phyloP scores from a whole-genome alignment of 257 asterid species.

The Lycium ferocissimum region DNA sequence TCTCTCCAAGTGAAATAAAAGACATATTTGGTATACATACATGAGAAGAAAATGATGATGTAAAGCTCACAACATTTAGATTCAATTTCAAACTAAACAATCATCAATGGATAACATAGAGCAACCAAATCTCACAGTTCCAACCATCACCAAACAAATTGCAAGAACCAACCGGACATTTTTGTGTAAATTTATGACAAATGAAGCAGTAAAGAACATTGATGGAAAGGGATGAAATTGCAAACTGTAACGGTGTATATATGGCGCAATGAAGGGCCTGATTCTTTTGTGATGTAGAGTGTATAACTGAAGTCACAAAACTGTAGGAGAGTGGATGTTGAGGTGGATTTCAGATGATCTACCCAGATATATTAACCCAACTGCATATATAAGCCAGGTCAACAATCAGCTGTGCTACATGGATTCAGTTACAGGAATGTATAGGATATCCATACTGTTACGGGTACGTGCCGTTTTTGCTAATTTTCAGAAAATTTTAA shows the following conservation, averaged over 20 bases:
- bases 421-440: background rate
- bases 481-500: background rate
- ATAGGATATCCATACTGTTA: background rate
- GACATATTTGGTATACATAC: background rate
- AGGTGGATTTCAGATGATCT: background rate
- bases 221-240: background rate
- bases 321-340: background rate
- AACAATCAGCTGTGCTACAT: background rate
- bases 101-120: background rate
- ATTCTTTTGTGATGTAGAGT: background rate
- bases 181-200: background rate
- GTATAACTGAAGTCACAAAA: constrained; percentile 3
- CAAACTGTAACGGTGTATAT: background rate
- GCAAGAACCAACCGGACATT: background rate
- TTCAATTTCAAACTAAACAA: background rate
- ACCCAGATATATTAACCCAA: background rate
- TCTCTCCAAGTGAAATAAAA: background rate
- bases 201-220: background rate
- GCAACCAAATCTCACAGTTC: constrained; percentile 20
- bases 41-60: background rate
- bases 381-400: background rate
- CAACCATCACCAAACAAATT: background rate
- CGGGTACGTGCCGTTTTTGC: background rate
- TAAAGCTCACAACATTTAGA: background rate
- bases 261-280: background rate